Base-by-base conservation (phyloP, 225 moss, liverwort and hornwort species). In the Polytrichum commune region DNA sequence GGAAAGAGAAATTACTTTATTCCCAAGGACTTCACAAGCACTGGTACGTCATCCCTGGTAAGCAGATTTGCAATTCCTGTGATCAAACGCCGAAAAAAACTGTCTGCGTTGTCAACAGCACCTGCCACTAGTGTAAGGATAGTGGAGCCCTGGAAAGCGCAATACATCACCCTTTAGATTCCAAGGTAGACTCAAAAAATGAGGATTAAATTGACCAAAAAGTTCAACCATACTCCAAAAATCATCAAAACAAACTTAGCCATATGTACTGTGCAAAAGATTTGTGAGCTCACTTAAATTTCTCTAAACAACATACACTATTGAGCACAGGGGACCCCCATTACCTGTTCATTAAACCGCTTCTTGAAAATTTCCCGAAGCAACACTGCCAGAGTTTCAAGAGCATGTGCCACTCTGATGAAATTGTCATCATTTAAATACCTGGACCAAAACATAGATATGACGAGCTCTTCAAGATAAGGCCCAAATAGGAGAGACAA, bases 351-450 rank as follows among this genome's bases (percentile, higher is more conserved):
- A 29, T 88, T 90, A 35, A 93, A 95, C 29, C 95, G 89, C 78
- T 95, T 93, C 83, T 86, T 93, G 75, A 93, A 95, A 75, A 95
- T 91, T 77, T 91, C 95, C 46, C 93, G 89, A 65, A 95, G 79
- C 33, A 95, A 78, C 72, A 93, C 72, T 74, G 91, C 75, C 72
- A 95, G 79, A 23, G 95, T 92, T 67, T 93, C 89, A 33, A 95
- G 93, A 66, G 95, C 91, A 86, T 95, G 95, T 67, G 93, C 95
- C 72, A 95, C 89, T 85, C 95, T 81, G 46, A 95, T 93, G 73
- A 91, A 95, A 73, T 95, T 95, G 62, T 88, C 95, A 89, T 95
- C 95, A 73, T 85, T 75, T 72, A 95, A 82, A 66, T 95, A 95
- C 70, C 93, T 95, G 89, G 79, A 73, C 29, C 54, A 32, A 73